These are phyloP conservation scores for Iodosphaeria phyllophila DNA, from an alignment of 2,329 filamentous ascomycete genomes.

Conservation along the genomic window DNA sequence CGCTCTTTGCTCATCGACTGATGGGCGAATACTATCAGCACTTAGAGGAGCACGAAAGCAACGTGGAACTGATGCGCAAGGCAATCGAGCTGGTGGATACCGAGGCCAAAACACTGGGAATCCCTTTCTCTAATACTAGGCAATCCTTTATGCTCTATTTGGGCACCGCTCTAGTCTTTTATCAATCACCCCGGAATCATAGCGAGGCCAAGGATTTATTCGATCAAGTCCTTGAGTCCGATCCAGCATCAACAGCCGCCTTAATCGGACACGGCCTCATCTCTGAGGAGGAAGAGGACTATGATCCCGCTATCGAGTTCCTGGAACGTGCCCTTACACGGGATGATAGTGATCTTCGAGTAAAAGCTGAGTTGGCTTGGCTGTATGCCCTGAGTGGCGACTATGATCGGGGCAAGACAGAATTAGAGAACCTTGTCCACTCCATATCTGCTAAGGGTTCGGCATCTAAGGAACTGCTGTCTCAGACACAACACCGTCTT, in stretches of 20 bases:
- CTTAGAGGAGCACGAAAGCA: conserved; percentile 69
- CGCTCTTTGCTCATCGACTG: conserved; percentile 66
- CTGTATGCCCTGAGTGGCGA: conserved; percentile 72
- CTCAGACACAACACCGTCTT: conserved; percentile 72
- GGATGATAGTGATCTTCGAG: conserved; percentile 55
- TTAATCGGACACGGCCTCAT: conserved; percentile 83
- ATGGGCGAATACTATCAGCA: conserved; percentile 70
- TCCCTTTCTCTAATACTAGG: conserved; percentile 47
- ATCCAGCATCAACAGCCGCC: conserved; percentile 59
- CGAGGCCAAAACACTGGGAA: conserved; percentile 48
- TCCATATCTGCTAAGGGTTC: conserved; percentile 30
- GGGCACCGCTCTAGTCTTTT: conserved; percentile 75
- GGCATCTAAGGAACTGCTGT: conserved; percentile 50
- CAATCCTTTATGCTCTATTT: conserved; percentile 64
- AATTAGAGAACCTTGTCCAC: conserved; percentile 50
- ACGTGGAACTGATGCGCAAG: conserved; percentile 61
- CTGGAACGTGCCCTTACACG: conserved; percentile 56
- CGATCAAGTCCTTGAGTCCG: conserved; percentile 58
- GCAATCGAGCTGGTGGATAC: conserved; percentile 41
- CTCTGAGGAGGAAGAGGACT: conserved; percentile 85
- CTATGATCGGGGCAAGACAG: conserved; percentile 44
- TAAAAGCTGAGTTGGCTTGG: conserved; percentile 82
- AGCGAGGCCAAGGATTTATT: conserved; percentile 77
- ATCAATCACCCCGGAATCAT: conserved; percentile 80
- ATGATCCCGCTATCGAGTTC: conserved; percentile 62